Evolutionary conservation across 2,329 filamentous ascomycete species (phyloP).

Genomic region (Alternaria novae-zelandiae): DNA sequence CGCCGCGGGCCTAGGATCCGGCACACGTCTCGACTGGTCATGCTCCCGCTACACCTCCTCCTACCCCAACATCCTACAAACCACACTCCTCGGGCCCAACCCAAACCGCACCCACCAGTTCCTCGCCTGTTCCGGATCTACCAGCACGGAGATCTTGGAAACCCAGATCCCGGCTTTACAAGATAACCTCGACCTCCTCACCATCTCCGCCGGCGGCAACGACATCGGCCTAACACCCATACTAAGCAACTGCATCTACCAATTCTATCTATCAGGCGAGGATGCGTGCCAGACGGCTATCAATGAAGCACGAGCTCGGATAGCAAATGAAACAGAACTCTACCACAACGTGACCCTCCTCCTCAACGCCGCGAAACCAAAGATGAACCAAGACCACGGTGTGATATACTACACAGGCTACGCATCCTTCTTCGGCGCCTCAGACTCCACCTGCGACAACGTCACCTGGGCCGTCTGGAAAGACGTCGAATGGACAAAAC

Average conservation of each 20-base stretch:
- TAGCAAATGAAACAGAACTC: slow-evolving; percentile 24
- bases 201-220: slow-evolving; percentile 43
- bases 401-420: slow-evolving; percentile 41
- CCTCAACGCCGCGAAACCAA: slow-evolving; percentile 26
- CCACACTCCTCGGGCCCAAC: slow-evolving; percentile 16
- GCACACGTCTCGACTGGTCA: slow-evolving; percentile 31
- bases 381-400: slow-evolving; percentile 30
- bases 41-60: slow-evolving; percentile 38
- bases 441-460: slow-evolving; percentile 33
- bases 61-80: slow-evolving; percentile 36
- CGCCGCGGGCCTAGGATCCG: slow-evolving; percentile 38
- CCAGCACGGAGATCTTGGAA: slow-evolving; percentile 28
- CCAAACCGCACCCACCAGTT: slow-evolving; percentile 30
- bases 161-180: slow-evolving; percentile 31
- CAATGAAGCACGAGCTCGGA: slow-evolving; percentile 20
- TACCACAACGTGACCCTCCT: slow-evolving; percentile 27
- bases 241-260: slow-evolving; percentile 39
- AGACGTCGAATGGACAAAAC: slow-evolving; percentile 25
- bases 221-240: slow-evolving; percentile 38
- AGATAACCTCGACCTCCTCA: slow-evolving; percentile 32
- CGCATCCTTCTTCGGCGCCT: slow-evolving; percentile 38
- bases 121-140: slow-evolving; percentile 40
- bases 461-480: slow-evolving; percentile 42
- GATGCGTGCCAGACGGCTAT: slow-evolving; percentile 34
- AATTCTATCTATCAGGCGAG: slow-evolving; percentile 35